These are phyloP conservation scores for Coprinellus aureogranulatus DNA, from an alignment of 768 basidiomycete genomes.

Conservation along the genomic window DNA sequence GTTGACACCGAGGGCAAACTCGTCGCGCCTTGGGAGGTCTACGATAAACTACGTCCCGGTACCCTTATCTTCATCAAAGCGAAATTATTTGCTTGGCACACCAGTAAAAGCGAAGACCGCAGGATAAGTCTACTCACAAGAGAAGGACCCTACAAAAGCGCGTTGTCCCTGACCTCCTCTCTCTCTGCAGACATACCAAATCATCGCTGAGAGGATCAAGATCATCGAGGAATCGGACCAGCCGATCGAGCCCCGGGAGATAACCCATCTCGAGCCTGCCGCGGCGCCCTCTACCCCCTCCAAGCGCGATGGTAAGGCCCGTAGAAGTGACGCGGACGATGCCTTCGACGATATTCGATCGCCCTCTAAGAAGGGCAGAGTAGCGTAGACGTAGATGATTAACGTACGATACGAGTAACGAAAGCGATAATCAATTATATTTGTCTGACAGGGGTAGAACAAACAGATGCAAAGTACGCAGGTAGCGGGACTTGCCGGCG, in stretches of 20 bases:
- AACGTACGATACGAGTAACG: too few species aligned
- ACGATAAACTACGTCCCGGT: constrained; percentile 19
- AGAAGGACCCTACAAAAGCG: too few species aligned
- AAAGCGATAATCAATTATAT: too few species aligned
- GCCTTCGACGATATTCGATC: background rate
- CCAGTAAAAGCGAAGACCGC: background rate
- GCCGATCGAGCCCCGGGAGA: background rate
- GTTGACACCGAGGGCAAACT: constrained; percentile 8
- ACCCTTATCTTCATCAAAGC: constrained; percentile 54
- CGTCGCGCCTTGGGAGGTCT: constrained; percentile 11
- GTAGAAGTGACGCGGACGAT: background rate
- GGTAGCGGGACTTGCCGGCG: too few species aligned
- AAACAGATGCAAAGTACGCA: too few species aligned
- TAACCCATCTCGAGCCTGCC: background rate
- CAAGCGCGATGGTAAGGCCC: background rate
- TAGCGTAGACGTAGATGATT: too few species aligned
- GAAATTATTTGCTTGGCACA: background rate
- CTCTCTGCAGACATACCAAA: background rate
- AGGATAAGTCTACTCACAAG: too few species aligned
- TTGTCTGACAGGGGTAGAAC: too few species aligned
- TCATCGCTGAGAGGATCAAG: background rate
- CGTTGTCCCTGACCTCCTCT: too few species aligned
- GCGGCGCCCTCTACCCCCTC: background rate
- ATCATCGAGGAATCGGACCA: background rate
- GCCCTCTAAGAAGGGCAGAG: background rate